Base-by-base conservation (phyloP, 306 rosid species). In the Morella rubra region DNA sequence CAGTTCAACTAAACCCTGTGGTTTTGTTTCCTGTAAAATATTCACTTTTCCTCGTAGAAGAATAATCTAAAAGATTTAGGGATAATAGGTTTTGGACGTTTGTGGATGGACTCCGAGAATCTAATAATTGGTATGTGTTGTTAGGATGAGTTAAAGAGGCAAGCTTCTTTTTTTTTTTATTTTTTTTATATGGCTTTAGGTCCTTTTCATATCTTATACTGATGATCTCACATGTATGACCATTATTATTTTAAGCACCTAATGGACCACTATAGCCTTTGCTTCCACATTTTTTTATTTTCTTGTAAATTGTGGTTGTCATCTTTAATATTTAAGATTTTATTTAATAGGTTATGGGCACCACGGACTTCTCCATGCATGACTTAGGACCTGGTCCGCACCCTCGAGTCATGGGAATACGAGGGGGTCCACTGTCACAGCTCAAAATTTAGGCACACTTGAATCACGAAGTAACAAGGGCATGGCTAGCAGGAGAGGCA, bases 1-100 rank as follows among this genome's bases (percentile, higher is more conserved):
- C 69, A 14, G 46, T 40, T 16, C 53, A 66, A 18, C 71, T 66
- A 66, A 66, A 66, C 71, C 65, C 27, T 32, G 16, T 52, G 22
- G 65, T 11, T 27, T 61, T 11, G 7, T 18, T 7, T 41, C 13
- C 49, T 7, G 37, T 32, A 32, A n/a, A 40, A 3, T n/a, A 65
- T 32, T 65, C 4, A 4, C 42, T 65, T 65, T n/a, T 44, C 4
- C 3, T 41, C 16, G 15, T 62, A 62, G 0, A 62, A 3, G 6
- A 12, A 27, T 7, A 5, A 32, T 22, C 15, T 32, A 32, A 14
- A 62, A 14, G 32, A 32, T 7, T 2, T 13, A 5, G 68, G 11
- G 50, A n/a, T 4, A 14, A 7, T 40, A 18, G 71, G n/a, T 65
- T 65, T 65, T 65, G 71, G 27, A 42, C 45, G 1, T n/a, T 41